These are phyloP conservation scores for Arxiozyma heterogenica DNA, from an alignment of 1,139 yeast genomes.

Conservation along the genomic window DNA sequence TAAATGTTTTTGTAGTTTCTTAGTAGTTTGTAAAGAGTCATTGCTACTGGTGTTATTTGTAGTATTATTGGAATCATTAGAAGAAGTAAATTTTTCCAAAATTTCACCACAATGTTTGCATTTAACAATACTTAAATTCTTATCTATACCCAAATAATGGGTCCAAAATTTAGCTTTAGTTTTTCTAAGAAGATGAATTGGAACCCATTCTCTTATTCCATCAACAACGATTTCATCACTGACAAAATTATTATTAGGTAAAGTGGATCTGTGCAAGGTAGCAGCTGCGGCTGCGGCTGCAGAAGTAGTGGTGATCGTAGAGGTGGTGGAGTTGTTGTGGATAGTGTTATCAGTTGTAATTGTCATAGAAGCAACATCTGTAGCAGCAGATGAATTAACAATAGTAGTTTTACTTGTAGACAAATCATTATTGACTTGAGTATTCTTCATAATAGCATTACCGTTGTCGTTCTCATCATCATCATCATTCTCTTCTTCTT, in stretches of 20 bases:
- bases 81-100: slow-evolving; percentile 3
- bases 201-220: slow-evolving; percentile 11
- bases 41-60: background rate
- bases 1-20: slow-evolving; percentile 10
- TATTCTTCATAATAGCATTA: background rate
- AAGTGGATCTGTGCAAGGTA: background rate
- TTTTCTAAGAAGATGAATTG: slow-evolving; percentile 10
- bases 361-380: background rate
- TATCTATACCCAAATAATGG: slow-evolving; percentile 11
- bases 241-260: background rate
- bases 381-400: too few species aligned
- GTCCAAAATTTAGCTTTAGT: slow-evolving; percentile 12
- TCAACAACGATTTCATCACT: slow-evolving; percentile 3
- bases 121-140: slow-evolving; percentile 6
- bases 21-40: background rate
- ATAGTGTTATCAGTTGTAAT: too few species aligned
- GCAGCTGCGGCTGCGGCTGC: background rate
- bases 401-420: background rate
- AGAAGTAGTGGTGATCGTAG: background rate
- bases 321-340: background rate
- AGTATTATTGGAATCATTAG: background rate
- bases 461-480: background rate
- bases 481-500: background rate
- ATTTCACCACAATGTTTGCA: slow-evolving; percentile 16
- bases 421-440: too few species aligned